Evolutionary conservation across 2,329 filamentous ascomycete species (phyloP), one percentile per base, ranked within the genome.

Genomic region (Scytalidium sp.): DNA sequence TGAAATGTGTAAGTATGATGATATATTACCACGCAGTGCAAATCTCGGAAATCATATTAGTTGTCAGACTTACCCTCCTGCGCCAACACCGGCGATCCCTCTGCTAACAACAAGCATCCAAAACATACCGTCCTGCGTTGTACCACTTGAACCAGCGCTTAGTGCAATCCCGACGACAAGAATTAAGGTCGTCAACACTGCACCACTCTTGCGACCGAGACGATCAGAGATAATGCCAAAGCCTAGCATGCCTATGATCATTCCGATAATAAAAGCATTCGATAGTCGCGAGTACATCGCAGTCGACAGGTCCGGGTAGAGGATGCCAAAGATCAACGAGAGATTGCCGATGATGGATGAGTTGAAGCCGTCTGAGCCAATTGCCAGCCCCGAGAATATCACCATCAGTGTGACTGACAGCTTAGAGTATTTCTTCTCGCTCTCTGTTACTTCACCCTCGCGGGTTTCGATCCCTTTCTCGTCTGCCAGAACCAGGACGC

Each of bases 231-330:
- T 58, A 9, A 72, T 63, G 6, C 78, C 76, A 50, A 81, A 80
- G 54, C 73, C 65, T 7, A 81, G 62, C 72, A 81, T 82, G 45
- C 79, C 79, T 45, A 80, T 64, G 49, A 80, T 79, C 63, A 78
- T 74, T 43, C 79, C 80, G 45, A 81, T 73, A 4, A 81, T 67
- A 52, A 76, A 78, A 2, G 78, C 72, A 56, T 83, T 81, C 39
- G 75, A 76, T 3, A 83, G 71, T 5, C 78, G 69, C 2, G 73
- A 69, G 58, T 76, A 75, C 58, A 78, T 75, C 10, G 66, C 57
- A 10, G 60, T 64, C 19, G 73, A 74, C 20, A 75, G 55, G 3
- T 75, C 66, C 2, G 72, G 70, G 56, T 75, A 75, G 9, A 75
- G 55, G 44, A 68, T 51, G 2, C 63, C 65, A 19, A 74, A 62